Base-by-base conservation (phyloP, 257 asterid species). In the Nicotiana knightiana region DNA sequence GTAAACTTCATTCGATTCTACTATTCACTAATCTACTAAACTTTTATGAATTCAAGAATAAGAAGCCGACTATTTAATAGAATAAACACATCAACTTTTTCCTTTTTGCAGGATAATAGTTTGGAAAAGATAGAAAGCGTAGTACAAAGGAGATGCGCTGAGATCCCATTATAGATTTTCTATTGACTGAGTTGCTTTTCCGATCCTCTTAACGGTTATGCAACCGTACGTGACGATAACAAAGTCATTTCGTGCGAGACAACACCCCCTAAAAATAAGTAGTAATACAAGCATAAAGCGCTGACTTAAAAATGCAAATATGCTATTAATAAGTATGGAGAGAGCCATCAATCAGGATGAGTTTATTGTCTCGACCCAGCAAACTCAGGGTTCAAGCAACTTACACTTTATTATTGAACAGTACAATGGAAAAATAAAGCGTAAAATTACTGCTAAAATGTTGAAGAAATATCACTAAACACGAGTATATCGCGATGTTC, bases 291-390 rank as follows among this genome's bases (percentile, higher is more conserved):
- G 21, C 21, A 70, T 26, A 73, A 73, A 46, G 43, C 79, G 39
- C 24, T 13, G 39, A 73, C 79, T 46, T 43, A 48, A 59, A 70
- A 57, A 43, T 70, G 3, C 11, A 24, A 70, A 11, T 70, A 70
- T 48, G 57, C 39, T 11, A 73, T 24, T 73, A 7, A 48, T 24
- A 48, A 48, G 79, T 6, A 73, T 7, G 39, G 37, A 73, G 43
- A 28, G 70, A 48, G 43, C 24, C 62, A 26, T 48, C 8, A 26
- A 62, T 79, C 59, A 32, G 0, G 12, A 35, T 46, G 6, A n/a
- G 21, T 85, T 87, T 87, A 80, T 89, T 85, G 62, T 79, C 82
- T 48, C 85, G 6, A 71, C 82, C 78, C 80, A 84, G 81, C 79
- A 83, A 81, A 83, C 43, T 76, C 82, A 55, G 79, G 76, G 86